A percentile compares a stretch with the other conserved stretches of the same genome.
These are phyloP conservation scores for Epichloe coenophiala DNA, from an alignment of 2,329 filamentous ascomycete genomes.

Conservation along the genomic window DNA sequence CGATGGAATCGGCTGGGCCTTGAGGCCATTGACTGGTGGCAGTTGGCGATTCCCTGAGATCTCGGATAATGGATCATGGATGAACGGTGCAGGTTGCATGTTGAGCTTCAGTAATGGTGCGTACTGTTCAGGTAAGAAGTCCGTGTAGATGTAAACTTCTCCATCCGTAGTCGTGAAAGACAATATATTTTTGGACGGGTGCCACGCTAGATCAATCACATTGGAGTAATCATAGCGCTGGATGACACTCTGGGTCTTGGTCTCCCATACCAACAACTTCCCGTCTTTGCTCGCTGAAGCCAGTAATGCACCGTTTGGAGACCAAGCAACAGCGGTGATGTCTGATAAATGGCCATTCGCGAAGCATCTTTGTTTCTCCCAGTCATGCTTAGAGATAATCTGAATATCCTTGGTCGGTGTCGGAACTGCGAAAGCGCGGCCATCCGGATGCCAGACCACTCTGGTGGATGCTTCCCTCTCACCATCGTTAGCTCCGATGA, in stretches of 20 bases:
- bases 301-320: conserved; percentile 81
- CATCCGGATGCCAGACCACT: conserved; percentile 87
- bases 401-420: conserved; percentile 75
- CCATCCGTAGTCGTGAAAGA: conserved; percentile 90
- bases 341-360: conserved; percentile 67
- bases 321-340: conserved; percentile 83
- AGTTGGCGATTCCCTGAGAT: conserved; percentile 51
- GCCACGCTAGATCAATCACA: conserved; percentile 80
- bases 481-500: conserved; percentile 66
- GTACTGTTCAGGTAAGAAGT: conserved; percentile 49
- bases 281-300: conserved; percentile 55
- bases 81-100: conserved; percentile 68
- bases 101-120: conserved; percentile 41
- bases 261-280: conserved; percentile 74
- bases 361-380: conserved; percentile 75
- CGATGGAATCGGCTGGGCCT: conserved; percentile 32
- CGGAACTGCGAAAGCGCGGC: conserved; percentile 74
- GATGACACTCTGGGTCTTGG: conserved; percentile 70
- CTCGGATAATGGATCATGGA: conserved; percentile 65
- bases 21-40: conserved; percentile 36
- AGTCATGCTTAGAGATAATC: conserved; percentile 76
- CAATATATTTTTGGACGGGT: conserved; percentile 74
- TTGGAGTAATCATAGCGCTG: conserved; percentile 68
- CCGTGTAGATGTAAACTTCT: conserved; percentile 79
- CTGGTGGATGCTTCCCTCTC: conserved; percentile 60